Conservation (phyloP, 192 early-diverging fungal species). For the Rhizophlyctis rosea region DNA sequence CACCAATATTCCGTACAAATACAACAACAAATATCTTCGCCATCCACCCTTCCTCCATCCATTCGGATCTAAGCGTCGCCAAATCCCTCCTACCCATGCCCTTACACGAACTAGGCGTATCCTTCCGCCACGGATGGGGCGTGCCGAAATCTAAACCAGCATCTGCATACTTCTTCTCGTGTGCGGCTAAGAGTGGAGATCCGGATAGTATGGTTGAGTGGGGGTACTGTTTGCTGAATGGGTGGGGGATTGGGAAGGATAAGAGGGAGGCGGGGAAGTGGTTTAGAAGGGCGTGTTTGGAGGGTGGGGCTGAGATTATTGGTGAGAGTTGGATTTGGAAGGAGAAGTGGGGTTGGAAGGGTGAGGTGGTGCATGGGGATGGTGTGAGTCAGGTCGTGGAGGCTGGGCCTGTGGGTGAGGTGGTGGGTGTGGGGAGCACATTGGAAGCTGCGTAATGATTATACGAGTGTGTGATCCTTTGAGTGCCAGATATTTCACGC, state of each 20-base stretch:
- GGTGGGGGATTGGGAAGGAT: slow-evolving; percentile 8
- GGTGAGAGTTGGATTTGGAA: slow-evolving; percentile 35
- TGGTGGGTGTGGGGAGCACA: no score
- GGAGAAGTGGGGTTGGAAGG: slow-evolving; percentile 24
- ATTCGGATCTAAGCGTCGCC: slow-evolving; percentile 4
- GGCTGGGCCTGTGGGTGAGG: no score
- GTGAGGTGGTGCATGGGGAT: no score
- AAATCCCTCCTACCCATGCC: slow-evolving; percentile 29
- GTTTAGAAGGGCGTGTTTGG: slow-evolving; percentile 18
- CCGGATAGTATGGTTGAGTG: slow-evolving; percentile 10
- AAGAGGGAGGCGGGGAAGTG: slow-evolving; percentile 20
- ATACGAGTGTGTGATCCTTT: no score
- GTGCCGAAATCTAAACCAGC: slow-evolving; percentile 24
- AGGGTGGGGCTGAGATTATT: slow-evolving; percentile 19
- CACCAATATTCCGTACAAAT: no score
- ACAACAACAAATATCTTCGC: neutral
- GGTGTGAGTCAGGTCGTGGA: no score
- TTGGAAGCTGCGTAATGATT: no score
- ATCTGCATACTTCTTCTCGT: slow-evolving; percentile 12
- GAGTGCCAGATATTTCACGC: no score
- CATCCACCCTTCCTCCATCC: neutral
- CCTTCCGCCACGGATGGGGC: slow-evolving; percentile 33
- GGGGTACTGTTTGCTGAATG: slow-evolving; percentile 14
- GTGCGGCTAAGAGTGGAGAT: slow-evolving; percentile 17
- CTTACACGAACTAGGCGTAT: slow-evolving; percentile 34